Evolutionary conservation across 495 filamentous ascomycete species (phyloP), one percentile per base, ranked within the genome.

Genomic region (Penicillium roqueforti): DNA sequence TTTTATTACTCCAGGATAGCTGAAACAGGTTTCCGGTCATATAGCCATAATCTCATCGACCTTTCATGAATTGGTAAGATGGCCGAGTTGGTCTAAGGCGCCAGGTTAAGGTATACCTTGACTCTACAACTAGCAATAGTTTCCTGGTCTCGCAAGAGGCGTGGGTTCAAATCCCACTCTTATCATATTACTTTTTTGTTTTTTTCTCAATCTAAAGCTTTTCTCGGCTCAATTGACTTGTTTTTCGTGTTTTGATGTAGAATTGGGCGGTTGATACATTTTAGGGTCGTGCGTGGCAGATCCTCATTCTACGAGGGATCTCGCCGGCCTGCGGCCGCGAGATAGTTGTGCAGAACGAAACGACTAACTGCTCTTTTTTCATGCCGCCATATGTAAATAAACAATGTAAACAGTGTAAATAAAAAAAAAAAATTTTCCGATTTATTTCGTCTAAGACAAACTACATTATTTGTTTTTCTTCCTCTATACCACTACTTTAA

Each of bases 131-230:
- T 50, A 38, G 36, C 9, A 16, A 25, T 38, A 50, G 47, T 50
- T 50, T 50, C 47, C 47, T 50, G 47, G 36, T 50, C 47, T 50
- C 47, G 47, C 16, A 39, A 38, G 36, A 32, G 66, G 66, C 67
- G 66, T 66, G 67, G 58, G 67, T 70, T 70, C 67, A 57, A 70
- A 70, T 68, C 67, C 58, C 67, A 66, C 67, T 66, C 65, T 68
- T 68, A 61, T 68, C 67, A 70, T 57, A 37, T 58, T 9, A 3
- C 34, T 58, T 47, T 61, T 59, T n/a, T n/a, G n/a, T n/a, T n/a
- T n/a, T n/a, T n/a, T n/a, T n/a, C 32, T 36, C 6, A n/a, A 16
- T 16, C 1, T 3, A 36, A 36, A 3, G 14, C 0, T n/a, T 16
- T 36, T 16, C 6, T 36, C 8, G 16, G n/a, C 32, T 16, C n/a